Percentiles rank a stretch among this genome's conserved stretches.
Conservation (phyloP, 345 rosid species). For the Punica granatum region DNA sequence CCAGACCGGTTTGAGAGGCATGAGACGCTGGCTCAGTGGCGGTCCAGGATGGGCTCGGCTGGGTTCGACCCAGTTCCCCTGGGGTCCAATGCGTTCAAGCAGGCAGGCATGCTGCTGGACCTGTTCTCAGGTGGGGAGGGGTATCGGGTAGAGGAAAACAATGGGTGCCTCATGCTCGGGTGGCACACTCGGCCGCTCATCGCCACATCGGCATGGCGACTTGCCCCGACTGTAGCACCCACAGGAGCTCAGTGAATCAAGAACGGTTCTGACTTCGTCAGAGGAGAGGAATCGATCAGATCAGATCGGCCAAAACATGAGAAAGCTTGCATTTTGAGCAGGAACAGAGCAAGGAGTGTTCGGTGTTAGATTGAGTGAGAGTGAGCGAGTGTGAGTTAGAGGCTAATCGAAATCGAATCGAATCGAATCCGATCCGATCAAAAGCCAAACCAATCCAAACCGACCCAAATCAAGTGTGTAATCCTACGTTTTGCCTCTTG, state of each 20-base stretch:
- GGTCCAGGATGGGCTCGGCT: slow-evolving; percentile 39
- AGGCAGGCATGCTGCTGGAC: slow-evolving; percentile 80
- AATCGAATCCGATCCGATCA: background rate
- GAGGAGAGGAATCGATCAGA: background rate
- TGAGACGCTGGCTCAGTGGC: slow-evolving; percentile 63
- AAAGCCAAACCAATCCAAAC: too few relatives aligned
- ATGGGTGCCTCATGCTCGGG: slow-evolving; percentile 80
- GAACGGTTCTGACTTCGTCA: background rate
- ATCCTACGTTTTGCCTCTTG: slow-evolving; percentile 7
- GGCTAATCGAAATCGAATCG: background rate
- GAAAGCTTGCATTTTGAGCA: background rate
- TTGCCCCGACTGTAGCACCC: slow-evolving; percentile 6
- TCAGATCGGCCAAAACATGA: background rate
- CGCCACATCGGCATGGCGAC: slow-evolving; percentile 85
- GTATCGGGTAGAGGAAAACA: slow-evolving; percentile 75
- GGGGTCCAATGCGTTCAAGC: slow-evolving; percentile 86
- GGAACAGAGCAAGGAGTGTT: background rate
- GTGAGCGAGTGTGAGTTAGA: background rate
- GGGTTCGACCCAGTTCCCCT: slow-evolving; percentile 70
- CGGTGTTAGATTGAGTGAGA: background rate
- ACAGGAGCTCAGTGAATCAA: slow-evolving; percentile 1
- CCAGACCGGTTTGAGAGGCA: slow-evolving; percentile 70
- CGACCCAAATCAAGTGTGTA: background rate
- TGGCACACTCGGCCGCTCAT: slow-evolving; percentile 93
- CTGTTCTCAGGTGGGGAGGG: slow-evolving; percentile 78